Conservation (phyloP, 1,284 basidiomycete genomes). For the Schizopora paradoxa region DNA sequence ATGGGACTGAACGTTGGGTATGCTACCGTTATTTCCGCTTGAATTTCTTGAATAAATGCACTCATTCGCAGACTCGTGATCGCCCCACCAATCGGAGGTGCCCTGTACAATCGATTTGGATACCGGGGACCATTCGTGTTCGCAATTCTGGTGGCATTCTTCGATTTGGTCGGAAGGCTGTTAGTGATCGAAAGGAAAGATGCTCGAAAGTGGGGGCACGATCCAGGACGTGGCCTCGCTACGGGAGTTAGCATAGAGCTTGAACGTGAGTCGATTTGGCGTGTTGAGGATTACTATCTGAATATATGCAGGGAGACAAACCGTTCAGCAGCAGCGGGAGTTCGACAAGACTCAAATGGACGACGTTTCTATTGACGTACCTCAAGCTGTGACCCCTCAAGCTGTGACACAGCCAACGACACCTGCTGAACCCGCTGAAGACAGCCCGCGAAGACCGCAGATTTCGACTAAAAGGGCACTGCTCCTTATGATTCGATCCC, state of each 20-base stretch:
- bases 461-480: slow-evolving; percentile 13
- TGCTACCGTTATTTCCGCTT: slow-evolving; percentile 15
- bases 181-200: slow-evolving; percentile 60
- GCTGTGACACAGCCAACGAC: neutral
- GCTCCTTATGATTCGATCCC: slow-evolving; percentile 26
- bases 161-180: slow-evolving; percentile 61
- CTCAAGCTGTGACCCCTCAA: neutral
- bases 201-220: slow-evolving; percentile 50
- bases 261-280: no score
- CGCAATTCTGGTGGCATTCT: slow-evolving; percentile 48
- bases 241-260: no score
- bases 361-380: no score
- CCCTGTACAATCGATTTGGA: slow-evolving; percentile 60
- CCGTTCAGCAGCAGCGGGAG: no score
- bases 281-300: no score
- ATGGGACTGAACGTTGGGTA: slow-evolving; percentile 65
- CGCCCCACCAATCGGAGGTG: slow-evolving; percentile 72
- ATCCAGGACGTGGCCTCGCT: no score
- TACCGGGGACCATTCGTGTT: slow-evolving; percentile 75
- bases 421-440: neutral
- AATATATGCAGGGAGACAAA: no score
- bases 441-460: neutral
- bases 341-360: no score
- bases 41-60: slow-evolving; percentile 17
- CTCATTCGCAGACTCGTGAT: no score